These are phyloP conservation scores for Talaromyces pinophilus DNA, from an alignment of 2,329 filamentous ascomycete species.

Conservation along the genomic window DNA sequence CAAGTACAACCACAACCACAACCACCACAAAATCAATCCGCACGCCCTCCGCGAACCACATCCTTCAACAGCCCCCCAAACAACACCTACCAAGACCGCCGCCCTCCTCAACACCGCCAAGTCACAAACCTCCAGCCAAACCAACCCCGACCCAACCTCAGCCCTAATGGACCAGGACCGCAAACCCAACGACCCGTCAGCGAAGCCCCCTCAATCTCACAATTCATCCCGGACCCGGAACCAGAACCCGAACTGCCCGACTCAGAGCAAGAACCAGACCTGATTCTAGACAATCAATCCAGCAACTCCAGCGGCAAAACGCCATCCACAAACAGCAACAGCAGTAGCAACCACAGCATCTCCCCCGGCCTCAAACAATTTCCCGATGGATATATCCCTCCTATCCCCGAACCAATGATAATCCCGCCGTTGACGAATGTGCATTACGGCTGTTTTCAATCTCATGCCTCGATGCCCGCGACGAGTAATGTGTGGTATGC, in stretches of 20 bases:
- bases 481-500: conserved; percentile 44
- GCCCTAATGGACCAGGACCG: background rate
- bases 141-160: background rate
- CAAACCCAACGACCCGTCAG: conserved; percentile 17
- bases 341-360: background rate
- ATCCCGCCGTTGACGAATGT: conserved; percentile 37
- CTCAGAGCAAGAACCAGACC: conserved; percentile 15
- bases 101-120: conserved; percentile 1
- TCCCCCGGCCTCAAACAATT: conserved; percentile 8
- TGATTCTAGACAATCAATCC: conserved; percentile 13
- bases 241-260: conserved; percentile 25
- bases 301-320: conserved; percentile 16
- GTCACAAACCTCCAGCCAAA: conserved; percentile 13
- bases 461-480: conserved; percentile 39
- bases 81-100: conserved; percentile 3
- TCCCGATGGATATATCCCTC: conserved; percentile 25
- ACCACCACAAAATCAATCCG: background rate
- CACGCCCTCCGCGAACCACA: background rate
- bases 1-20: background rate
- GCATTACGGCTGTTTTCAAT: conserved; percentile 45
- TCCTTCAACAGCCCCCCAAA: background rate
- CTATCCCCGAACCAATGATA: conserved; percentile 37
- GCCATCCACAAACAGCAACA: conserved; percentile 11
- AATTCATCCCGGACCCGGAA: conserved; percentile 39
- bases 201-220: conserved; percentile 32